Evolutionary conservation across 169 alveolate genomes (phyloP).

Genomic region (Plasmodium gonderi): DNA sequence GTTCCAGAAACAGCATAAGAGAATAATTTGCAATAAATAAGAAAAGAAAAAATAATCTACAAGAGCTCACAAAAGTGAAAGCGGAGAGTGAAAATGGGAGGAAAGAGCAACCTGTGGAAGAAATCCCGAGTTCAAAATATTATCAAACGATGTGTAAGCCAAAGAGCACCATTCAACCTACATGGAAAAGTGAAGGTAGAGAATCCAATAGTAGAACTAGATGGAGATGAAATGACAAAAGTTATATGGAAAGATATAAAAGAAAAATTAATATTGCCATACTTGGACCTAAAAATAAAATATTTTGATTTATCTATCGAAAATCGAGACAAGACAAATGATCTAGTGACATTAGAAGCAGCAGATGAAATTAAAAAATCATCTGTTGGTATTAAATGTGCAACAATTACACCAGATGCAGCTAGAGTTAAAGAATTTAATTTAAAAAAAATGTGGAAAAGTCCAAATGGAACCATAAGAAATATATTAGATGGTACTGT

Average conservation of each 20-base stretch:
- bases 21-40: background rate
- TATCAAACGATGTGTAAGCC: background rate
- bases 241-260: slow-evolving; percentile 94
- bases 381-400: slow-evolving; percentile 96
- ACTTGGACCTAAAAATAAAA: slow-evolving; percentile 90
- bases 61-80: background rate
- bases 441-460: slow-evolving; percentile 94
- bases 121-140: background rate
- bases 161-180: slow-evolving; percentile 18
- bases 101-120: background rate
- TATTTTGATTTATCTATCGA: slow-evolving; percentile 93
- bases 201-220: slow-evolving; percentile 94
- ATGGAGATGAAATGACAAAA: slow-evolving; percentile 97
- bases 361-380: slow-evolving; percentile 93
- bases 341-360: slow-evolving; percentile 95
- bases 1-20: background rate
- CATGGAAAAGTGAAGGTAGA: slow-evolving; percentile 43
- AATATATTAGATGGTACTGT: slow-evolving; percentile 95
- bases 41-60: background rate
- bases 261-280: slow-evolving; percentile 92
- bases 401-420: slow-evolving; percentile 97
- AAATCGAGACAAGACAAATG: slow-evolving; percentile 94
- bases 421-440: slow-evolving; percentile 95
- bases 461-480: slow-evolving; percentile 97
- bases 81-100: background rate